These are phyloP conservation scores for Crithidia fasciculata DNA, from an alignment of 208 protist species.

Conservation along the genomic window DNA sequence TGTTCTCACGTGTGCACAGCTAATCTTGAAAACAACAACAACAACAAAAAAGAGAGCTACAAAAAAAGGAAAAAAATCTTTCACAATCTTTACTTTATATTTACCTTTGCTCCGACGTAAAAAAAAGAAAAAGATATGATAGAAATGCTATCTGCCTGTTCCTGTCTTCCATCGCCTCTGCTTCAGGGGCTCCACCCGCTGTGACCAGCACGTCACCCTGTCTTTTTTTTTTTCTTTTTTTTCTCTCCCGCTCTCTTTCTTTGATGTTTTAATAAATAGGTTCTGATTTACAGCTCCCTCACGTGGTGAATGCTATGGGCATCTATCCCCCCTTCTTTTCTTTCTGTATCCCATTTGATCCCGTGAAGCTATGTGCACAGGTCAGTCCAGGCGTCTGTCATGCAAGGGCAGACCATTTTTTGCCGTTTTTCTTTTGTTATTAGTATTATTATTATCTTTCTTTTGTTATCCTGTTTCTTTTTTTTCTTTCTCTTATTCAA, in stretches of 20 bases:
- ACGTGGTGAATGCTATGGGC: too few species aligned
- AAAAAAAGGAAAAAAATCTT: background rate
- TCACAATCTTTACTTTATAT: too few species aligned
- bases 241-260: background rate
- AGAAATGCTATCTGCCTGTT: too few species aligned
- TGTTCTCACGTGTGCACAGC: conserved; percentile 1
- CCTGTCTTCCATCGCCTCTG: conserved; percentile 4
- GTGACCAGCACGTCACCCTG: too few species aligned
- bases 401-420: background rate
- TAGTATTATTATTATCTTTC: conserved; percentile 10
- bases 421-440: background rate
- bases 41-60: conserved; percentile 13
- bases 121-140: background rate
- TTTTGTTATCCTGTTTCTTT: background rate
- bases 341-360: too few species aligned
- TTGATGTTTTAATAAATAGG: background rate
- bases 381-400: too few species aligned
- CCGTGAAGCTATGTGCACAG: too few species aligned
- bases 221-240: conserved; percentile 11
- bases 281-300: too few species aligned
- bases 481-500: conserved; percentile 8
- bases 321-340: too few species aligned
- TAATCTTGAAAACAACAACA: background rate
- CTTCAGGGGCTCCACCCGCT: background rate
- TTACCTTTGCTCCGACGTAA: background rate